Evolutionary conservation across 2,329 filamentous ascomycete genomes (phyloP).

Genomic region (Colletotrichum nymphaeae): DNA sequence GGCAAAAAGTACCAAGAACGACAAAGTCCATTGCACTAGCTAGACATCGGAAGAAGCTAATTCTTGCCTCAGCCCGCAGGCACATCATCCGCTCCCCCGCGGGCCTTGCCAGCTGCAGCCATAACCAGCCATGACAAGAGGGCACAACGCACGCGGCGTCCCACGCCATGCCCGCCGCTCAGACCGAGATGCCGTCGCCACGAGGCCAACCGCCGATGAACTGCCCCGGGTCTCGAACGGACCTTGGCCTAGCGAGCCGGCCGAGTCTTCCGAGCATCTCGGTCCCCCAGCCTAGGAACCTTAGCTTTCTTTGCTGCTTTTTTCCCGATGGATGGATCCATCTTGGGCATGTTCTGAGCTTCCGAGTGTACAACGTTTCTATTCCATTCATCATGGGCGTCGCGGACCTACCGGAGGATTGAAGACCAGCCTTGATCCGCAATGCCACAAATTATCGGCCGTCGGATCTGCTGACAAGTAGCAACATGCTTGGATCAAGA

Average conservation of each 20-base stretch:
- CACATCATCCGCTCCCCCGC: background rate
- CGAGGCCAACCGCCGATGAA: slow-evolving; percentile 27
- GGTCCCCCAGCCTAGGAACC: background rate
- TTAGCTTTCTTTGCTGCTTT: background rate
- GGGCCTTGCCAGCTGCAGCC: background rate
- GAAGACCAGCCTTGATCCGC: background rate
- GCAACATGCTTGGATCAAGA: background rate
- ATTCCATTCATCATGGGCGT: background rate
- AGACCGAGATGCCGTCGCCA: slow-evolving; percentile 1
- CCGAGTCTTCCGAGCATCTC: background rate
- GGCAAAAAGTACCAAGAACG: background rate
- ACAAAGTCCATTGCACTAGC: background rate
- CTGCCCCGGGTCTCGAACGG: background rate
- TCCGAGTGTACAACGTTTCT: background rate
- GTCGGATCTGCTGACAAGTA: background rate
- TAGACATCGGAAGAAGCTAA: slow-evolving; percentile 14
- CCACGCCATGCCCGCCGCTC: background rate
- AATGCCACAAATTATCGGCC: background rate
- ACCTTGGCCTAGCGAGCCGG: slow-evolving; percentile 1
- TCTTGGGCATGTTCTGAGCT: background rate
- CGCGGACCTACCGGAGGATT: background rate
- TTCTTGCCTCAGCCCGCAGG: background rate
- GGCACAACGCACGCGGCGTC: background rate
- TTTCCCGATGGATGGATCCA: background rate
- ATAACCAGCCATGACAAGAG: background rate